Evolutionary conservation across 2,329 filamentous ascomycete genomes (phyloP).

Genomic region (Chaetomiaceae sp.): DNA sequence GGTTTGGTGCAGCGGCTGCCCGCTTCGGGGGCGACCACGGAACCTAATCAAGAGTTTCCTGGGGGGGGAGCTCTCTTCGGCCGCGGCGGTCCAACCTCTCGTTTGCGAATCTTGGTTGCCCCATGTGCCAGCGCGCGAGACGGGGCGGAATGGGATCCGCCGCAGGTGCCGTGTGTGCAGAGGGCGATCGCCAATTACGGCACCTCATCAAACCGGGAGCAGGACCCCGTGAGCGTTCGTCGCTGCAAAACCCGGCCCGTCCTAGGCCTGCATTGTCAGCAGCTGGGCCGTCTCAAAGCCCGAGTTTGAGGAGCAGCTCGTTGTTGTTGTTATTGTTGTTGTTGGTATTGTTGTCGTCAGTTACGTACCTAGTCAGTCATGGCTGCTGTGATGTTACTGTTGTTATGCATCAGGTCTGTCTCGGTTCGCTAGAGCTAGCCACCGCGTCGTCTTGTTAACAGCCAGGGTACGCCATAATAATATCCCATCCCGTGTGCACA

Average conservation of each 20-base stretch:
- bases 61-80: slow-evolving; percentile 9
- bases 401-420: too few species aligned
- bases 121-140: slow-evolving; percentile 21
- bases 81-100: slow-evolving; percentile 18
- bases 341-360: too few species aligned
- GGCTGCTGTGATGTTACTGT: too few species aligned
- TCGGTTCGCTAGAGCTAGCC: too few species aligned
- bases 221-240: background rate
- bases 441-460: slow-evolving; percentile 10
- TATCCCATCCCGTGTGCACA: slow-evolving; percentile 25
- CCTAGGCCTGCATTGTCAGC: too few species aligned
- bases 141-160: slow-evolving; percentile 16
- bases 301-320: too few species aligned
- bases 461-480: slow-evolving; percentile 18
- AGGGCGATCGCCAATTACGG: slow-evolving; percentile 6
- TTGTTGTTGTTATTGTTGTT: too few species aligned
- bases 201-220: slow-evolving; percentile 3
- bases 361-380: too few species aligned
- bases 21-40: slow-evolving; percentile 16
- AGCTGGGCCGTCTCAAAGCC: too few species aligned
- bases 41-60: slow-evolving; percentile 12
- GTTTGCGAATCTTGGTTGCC: slow-evolving; percentile 27
- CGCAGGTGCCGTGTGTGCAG: slow-evolving; percentile 15
- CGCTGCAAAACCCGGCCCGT: background rate
- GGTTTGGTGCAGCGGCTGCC: background rate